phyloP scores from a whole-genome alignment of 768 basidiomycete species.

The Phaeotremella skinneri region DNA sequence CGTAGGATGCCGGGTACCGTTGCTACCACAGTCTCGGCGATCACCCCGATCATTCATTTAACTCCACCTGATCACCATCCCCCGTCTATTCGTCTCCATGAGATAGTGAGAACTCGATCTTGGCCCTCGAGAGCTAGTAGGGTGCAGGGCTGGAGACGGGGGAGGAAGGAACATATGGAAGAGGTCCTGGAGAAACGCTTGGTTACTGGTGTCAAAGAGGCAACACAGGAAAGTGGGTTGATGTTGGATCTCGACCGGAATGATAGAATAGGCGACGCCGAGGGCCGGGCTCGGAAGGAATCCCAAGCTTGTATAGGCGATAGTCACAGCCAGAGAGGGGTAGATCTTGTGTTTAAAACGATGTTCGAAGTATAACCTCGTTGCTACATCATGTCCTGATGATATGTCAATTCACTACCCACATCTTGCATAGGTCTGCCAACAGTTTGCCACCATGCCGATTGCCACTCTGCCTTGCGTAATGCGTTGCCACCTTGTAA shows the following conservation, averaged over 20 bases:
- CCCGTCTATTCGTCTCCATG: background rate
- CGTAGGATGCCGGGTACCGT: background rate
- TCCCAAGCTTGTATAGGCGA: no score
- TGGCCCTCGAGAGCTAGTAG: conserved; percentile 30
- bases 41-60: background rate
- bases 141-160: conserved; percentile 39
- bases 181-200: conserved; percentile 33
- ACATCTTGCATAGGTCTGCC: no score
- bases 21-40: background rate
- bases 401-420: no score
- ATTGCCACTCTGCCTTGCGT: no score
- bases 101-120: conserved; percentile 11
- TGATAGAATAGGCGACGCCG: no score
- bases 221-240: background rate
- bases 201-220: background rate
- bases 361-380: no score
- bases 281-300: no score
- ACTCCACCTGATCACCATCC: conserved; percentile 20
- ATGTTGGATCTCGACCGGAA: background rate
- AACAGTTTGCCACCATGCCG: no score
- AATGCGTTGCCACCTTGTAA: no score
- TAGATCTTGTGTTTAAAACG: no score
- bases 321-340: no score
- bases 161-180: conserved; percentile 41
- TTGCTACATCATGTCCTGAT: no score